phyloP scores from a whole-genome alignment of 257 asterid genomes.

The Solanum etuberosum region DNA sequence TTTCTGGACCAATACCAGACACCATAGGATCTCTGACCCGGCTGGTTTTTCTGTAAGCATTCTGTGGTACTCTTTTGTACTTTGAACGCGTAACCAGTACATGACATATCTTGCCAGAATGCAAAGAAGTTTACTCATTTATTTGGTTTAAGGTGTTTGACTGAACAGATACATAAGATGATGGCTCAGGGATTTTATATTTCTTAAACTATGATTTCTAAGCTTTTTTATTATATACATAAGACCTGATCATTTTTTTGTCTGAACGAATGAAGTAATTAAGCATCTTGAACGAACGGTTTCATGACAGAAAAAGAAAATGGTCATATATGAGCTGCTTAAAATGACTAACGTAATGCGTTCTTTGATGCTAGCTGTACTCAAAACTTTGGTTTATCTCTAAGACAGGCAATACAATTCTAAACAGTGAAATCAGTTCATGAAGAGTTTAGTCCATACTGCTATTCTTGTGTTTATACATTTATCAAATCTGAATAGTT shows the following conservation, averaged over 20 bases:
- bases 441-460: neutral
- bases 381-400: neutral
- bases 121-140: neutral
- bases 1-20: constrained; percentile 57
- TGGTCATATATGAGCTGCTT: neutral
- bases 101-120: neutral
- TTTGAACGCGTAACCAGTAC: neutral
- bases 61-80: neutral
- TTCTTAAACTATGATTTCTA: neutral
- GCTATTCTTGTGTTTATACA: neutral
- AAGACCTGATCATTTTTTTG: neutral
- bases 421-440: neutral
- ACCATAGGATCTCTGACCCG: constrained; percentile 57
- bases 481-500: neutral
- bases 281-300: neutral
- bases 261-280: neutral
- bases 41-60: constrained; percentile 59
- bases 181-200: neutral
- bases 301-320: neutral
- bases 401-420: neutral
- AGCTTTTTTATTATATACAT: neutral
- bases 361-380: neutral
- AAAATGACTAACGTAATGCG: neutral
- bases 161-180: neutral
- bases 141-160: neutral